Evolutionary conservation across 106 monocot species (phyloP).

Genomic region (Acorus calamus): DNA sequence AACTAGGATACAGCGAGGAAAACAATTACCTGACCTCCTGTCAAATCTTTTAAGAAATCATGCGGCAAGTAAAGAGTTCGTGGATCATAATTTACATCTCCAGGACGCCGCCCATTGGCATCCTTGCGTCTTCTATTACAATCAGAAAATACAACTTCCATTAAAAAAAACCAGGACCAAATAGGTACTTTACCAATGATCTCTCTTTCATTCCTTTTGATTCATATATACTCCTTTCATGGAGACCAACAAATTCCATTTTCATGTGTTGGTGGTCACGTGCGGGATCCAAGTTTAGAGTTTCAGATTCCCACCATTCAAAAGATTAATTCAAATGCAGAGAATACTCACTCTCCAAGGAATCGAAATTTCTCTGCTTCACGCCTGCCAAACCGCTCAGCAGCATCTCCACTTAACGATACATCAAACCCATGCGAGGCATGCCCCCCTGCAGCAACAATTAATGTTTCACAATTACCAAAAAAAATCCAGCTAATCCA

Average conservation of each 20-base stretch:
- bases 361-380: slow-evolving; percentile 80
- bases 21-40: slow-evolving; percentile 71
- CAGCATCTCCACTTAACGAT: slow-evolving; percentile 37
- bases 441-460: slow-evolving; percentile 27
- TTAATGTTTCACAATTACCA: not conserved
- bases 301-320: not conserved
- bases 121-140: slow-evolving; percentile 60
- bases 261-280: too few species aligned
- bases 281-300: too few species aligned
- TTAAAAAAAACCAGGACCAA: not conserved
- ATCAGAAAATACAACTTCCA: not conserved
- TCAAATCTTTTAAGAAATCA: slow-evolving; percentile 73
- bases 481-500: not conserved
- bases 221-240: too few species aligned
- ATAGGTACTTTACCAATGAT: not conserved
- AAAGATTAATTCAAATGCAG: not conserved
- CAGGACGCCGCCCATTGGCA: slow-evolving; percentile 54
- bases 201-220: too few species aligned
- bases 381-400: slow-evolving; percentile 74
- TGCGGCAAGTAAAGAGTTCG: slow-evolving; percentile 80
- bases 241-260: too few species aligned
- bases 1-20: not conserved
- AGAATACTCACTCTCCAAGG: slow-evolving; percentile 51
- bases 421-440: slow-evolving; percentile 8
- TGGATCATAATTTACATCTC: slow-evolving; percentile 62